Evolutionary conservation across 805 yeast species (phyloP).

Genomic region (Saccharomyces mikatae): DNA sequence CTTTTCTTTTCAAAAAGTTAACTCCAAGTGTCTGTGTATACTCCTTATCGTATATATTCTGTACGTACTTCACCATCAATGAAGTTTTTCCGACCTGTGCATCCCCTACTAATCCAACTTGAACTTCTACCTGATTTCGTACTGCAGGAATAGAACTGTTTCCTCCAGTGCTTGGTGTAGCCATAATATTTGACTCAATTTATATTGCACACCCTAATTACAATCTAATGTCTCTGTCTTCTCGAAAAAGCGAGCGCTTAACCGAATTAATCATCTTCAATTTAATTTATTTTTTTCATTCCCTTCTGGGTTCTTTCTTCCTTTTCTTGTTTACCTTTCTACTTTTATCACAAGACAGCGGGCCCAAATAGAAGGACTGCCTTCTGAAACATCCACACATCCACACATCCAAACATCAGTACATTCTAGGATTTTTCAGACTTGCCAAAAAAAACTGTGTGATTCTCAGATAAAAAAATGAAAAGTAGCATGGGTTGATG

Average conservation of each 20-base stretch:
- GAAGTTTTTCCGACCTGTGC: slow-evolving; percentile 94
- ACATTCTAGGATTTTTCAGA: background rate
- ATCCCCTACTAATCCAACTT: slow-evolving; percentile 88
- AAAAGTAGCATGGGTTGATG: background rate
- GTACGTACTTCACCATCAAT: slow-evolving; percentile 93
- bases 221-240: background rate
- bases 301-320: background rate
- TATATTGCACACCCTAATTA: background rate
- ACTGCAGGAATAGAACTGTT: slow-evolving; percentile 8
- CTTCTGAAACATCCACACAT: background rate
- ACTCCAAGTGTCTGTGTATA: slow-evolving; percentile 92
- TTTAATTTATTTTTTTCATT: background rate
- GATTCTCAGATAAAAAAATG: background rate
- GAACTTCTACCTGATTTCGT: slow-evolving; percentile 34
- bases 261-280: background rate
- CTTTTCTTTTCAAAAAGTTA: slow-evolving; percentile 84
- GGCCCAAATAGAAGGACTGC: background rate
- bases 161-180: background rate
- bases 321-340: background rate
- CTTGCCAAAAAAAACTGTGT: background rate
- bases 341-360: background rate
- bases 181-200: background rate
- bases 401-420: background rate
- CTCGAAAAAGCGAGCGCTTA: background rate
- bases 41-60: slow-evolving; percentile 81